Conservation (phyloP, 225 moss, liverwort and hornwort species). For the Physcomitrium patens region DNA sequence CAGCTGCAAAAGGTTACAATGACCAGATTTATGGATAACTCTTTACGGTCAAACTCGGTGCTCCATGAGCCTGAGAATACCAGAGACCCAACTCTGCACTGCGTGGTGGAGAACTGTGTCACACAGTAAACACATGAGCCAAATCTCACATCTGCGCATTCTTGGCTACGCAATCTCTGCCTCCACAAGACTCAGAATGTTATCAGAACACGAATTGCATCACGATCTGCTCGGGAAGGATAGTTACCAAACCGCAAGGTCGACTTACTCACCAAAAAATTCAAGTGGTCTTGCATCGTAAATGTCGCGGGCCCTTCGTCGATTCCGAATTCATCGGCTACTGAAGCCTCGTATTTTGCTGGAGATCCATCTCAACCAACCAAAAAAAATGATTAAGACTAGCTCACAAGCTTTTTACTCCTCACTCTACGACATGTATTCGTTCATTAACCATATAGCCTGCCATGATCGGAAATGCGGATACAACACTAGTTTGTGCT, state of each 20-base stretch:
- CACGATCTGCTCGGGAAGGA: not conserved
- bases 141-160: not conserved
- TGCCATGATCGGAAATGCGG: no score
- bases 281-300: conserved; percentile 50
- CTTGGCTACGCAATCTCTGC: not conserved
- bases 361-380: not conserved
- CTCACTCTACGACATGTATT: no score
- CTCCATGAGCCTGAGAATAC: not conserved
- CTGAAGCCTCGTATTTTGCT: conserved; percentile 10
- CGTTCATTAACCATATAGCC: no score
- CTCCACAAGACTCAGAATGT: not conserved
- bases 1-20: no score
- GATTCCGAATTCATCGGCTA: conserved; percentile 30
- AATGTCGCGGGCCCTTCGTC: conserved; percentile 42
- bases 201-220: not conserved
- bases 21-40: no score
- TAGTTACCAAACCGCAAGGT: no score
- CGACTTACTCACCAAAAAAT: conserved; percentile 38
- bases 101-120: not conserved
- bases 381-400: no score
- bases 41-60: not conserved
- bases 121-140: not conserved
- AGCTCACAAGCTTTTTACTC: no score
- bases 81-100: not conserved
- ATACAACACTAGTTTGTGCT: no score